Percentiles rank a stretch among this genome's conserved stretches.
These are phyloP conservation scores for Yamadazyma insecticola DNA, from an alignment of 805 yeast species.

Conservation along the genomic window DNA sequence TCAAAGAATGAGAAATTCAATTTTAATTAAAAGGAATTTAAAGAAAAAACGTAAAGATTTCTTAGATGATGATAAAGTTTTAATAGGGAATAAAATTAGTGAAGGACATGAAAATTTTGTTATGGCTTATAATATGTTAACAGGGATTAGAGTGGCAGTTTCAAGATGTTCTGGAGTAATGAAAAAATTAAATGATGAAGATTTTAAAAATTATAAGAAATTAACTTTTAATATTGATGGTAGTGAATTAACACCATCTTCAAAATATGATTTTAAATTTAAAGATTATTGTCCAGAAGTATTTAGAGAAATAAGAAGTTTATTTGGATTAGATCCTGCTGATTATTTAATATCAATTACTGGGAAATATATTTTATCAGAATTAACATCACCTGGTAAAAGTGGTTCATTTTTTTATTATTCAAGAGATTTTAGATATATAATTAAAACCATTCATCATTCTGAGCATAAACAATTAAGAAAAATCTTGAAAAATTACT, in stretches of 20 bases:
- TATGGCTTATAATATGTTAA: slow-evolving; percentile 94
- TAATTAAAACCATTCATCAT: slow-evolving; percentile 93
- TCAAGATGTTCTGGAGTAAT: slow-evolving; percentile 86
- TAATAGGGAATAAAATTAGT: slow-evolving; percentile 75
- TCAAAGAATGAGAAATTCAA: slow-evolving; percentile 46
- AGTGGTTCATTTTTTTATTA: slow-evolving; percentile 95
- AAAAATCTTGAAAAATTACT: slow-evolving; percentile 67
- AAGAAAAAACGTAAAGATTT: slow-evolving; percentile 38
- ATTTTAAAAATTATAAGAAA: slow-evolving; percentile 70
- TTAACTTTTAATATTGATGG: slow-evolving; percentile 85
- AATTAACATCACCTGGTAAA: slow-evolving; percentile 93
- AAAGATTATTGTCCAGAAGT: slow-evolving; percentile 96
- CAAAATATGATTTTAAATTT: slow-evolving; percentile 92
- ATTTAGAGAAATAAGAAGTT: slow-evolving; percentile 73
- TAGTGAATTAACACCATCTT: slow-evolving; percentile 84
- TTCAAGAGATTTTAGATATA: slow-evolving; percentile 88
- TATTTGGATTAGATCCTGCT: slow-evolving; percentile 90
- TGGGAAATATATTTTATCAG: slow-evolving; percentile 86
- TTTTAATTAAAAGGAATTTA: slow-evolving; percentile 38
- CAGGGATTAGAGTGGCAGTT: slow-evolving; percentile 94
- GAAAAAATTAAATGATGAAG: slow-evolving; percentile 64
- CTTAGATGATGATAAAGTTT: slow-evolving; percentile 51
- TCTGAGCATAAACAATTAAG: slow-evolving; percentile 85
- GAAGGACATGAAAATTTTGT: slow-evolving; percentile 94
- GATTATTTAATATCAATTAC: slow-evolving; percentile 91